Base-by-base conservation (phyloP, 2,329 filamentous ascomycete species). In the Tolypocladium album region DNA sequence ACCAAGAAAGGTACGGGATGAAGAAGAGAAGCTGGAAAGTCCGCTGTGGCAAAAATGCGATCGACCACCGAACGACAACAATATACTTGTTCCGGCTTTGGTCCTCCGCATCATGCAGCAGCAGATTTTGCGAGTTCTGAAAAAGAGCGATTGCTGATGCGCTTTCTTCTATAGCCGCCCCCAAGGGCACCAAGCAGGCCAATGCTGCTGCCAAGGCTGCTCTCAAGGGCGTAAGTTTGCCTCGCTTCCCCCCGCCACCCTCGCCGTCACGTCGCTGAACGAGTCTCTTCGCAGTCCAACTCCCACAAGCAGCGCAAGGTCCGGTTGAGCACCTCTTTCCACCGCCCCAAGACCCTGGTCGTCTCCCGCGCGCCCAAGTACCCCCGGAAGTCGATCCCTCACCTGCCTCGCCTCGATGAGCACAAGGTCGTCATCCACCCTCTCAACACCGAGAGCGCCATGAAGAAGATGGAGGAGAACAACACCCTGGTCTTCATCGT, bases 381-480 rank as follows among this genome's bases (percentile, higher is more conserved):
- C 86, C 92, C 90, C 69, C 92, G 93, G 83, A 96, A 94, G 85
- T 92, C 91, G 69, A 86, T 99, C 76, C 88, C 90, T 72, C 88
- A 93, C 78, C 85, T 86, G 76, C 88, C 92, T 71, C 89, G 92
- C 72, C 90, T 99, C 74, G 94, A 99, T 82, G 90, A 93, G 82
- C 90, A 92, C 86, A 97, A 96, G 88, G 85, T 97, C 78, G 89
- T 99, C 78, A 84, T 97, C 75, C 91, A 97, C 87, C 94, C 94
- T 69, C 86, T 99, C 76, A 99, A 99, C 88, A 99, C 94, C 64
- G 94, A 99, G 89, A 94, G 89, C 75, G 94, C 95, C 74, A 97
- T 99, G 93, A 99, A 99, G 91, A 97, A 97, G 89, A 97, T 99
- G 72, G 94, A 99, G 86, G 94, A 99, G 89, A 92, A 99, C 88